Evolutionary conservation across 306 rosid species (phyloP), one percentile per base, ranked within the genome.

Genomic region (Erythrophleum fordii): DNA sequence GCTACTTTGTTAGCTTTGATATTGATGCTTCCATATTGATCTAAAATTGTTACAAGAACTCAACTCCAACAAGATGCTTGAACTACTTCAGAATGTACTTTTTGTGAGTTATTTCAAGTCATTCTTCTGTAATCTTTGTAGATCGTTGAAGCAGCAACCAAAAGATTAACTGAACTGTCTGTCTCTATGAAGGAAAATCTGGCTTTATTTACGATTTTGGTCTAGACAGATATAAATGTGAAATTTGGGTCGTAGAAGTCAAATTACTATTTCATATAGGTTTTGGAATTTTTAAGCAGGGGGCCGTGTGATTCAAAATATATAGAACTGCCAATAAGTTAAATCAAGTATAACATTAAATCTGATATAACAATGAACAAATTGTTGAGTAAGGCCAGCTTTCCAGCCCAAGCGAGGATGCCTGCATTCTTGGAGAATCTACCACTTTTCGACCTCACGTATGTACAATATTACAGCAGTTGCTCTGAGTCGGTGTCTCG

Each of bases 351-450:
- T 35, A 12, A 72, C 20, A 59, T 59, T 59, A 72, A 81, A 58
- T 81, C 55, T 81, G 69, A 48, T 72, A 28, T 41, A 55, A 65
- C 42, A 73, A 46, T 46, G 62, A 82, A 82, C 45, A 70, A 79
- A 51, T 75, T 18, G 17, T 2, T 74, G 61, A 75, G 29, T 39
- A 72, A 35, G 51, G 76, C 55, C 52, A 49, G 67, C 45, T 85
- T 55, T 69, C 58, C 77, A 66, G 62, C 60, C 23, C 73, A 52
- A 65, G 69, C 34, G 25, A 34, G 64, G 70, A 20, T 39, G 69
- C 11, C 46, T 29, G 46, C 66, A 22, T 39, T 69, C 52, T 37
- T 39, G 51, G 62, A 70, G 51, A 51, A 59, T 62, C 51, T 29
- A 26, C 28, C 41, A 69, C 26, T 20, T 55, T 13, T 53, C 60